Percentiles rank a stretch among this genome's conserved stretches.
These are phyloP conservation scores for Penicillium roqueforti DNA, from an alignment of 495 filamentous ascomycete genomes.

Conservation along the genomic window DNA sequence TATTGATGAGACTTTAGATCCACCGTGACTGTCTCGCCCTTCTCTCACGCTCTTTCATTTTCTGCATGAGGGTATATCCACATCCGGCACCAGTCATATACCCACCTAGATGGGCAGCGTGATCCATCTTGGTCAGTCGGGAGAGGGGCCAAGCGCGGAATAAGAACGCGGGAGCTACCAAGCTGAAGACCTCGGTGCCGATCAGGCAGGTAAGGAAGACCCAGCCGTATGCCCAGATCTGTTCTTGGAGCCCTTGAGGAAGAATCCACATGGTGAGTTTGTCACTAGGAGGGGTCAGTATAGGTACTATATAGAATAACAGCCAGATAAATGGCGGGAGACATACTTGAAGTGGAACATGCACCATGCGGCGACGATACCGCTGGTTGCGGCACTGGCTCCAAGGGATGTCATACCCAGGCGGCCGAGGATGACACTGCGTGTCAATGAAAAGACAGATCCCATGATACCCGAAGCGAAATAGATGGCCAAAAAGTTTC, in stretches of 20 bases:
- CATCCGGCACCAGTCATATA: slow-evolving; percentile 48
- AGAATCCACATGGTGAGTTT: slow-evolving; percentile 42
- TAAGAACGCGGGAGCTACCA: slow-evolving; percentile 27
- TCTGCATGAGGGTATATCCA: slow-evolving; percentile 24
- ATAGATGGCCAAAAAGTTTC: slow-evolving; percentile 77
- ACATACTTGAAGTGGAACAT: slow-evolving; percentile 55
- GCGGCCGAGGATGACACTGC: slow-evolving; percentile 49
- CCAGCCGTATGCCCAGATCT: slow-evolving; percentile 34
- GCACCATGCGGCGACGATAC: slow-evolving; percentile 63
- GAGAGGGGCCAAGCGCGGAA: slow-evolving; percentile 22
- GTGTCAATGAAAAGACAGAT: slow-evolving; percentile 58
- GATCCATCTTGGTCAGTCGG: slow-evolving; percentile 48
- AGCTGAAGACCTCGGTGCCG: slow-evolving; percentile 34
- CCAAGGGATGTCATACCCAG: slow-evolving; percentile 59
- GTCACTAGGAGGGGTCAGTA: slow-evolving; percentile 26
- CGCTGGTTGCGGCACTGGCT: slow-evolving; percentile 69
- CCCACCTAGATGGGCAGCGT: slow-evolving; percentile 71
- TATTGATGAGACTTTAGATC: slow-evolving; percentile 4
- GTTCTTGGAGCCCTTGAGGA: slow-evolving; percentile 35
- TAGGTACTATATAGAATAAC: not conserved
- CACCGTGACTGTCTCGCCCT: slow-evolving; percentile 18
- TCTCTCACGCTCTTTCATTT: slow-evolving; percentile 18
- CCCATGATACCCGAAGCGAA: slow-evolving; percentile 62
- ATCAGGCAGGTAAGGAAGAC: slow-evolving; percentile 36
- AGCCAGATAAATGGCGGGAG: not conserved